A percentile compares a stretch with the other conserved stretches of the same genome.
These are phyloP conservation scores for Dioscorea alata DNA, from an alignment of 106 monocot genomes.

Conservation along the genomic window DNA sequence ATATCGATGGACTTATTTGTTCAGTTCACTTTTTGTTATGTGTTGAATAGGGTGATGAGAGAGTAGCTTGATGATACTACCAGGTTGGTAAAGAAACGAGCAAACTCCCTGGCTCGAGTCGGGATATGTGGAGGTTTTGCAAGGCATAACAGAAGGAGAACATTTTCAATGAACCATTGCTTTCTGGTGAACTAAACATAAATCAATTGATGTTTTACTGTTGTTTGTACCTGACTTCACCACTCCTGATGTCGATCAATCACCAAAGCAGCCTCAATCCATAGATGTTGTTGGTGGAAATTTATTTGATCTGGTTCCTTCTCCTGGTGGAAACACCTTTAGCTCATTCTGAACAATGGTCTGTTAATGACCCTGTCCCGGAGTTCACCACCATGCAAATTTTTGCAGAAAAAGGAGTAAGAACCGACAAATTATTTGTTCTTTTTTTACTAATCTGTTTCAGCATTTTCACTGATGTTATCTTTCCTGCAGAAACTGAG, in stretches of 20 bases:
- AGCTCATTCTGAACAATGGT: slow-evolving; percentile 21
- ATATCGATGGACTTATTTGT: too few species aligned
- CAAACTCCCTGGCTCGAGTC: slow-evolving; percentile 39
- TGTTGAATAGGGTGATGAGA: slow-evolving; percentile 44
- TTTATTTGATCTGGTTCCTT: slow-evolving; percentile 10
- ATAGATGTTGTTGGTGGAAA: not conserved
- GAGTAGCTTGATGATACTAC: slow-evolving; percentile 35
- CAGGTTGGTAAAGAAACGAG: slow-evolving; percentile 43
- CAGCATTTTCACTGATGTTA: not conserved
- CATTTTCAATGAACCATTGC: slow-evolving; percentile 34
- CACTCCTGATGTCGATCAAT: slow-evolving; percentile 8
- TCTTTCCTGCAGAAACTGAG: slow-evolving; percentile 35
- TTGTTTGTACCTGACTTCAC: slow-evolving; percentile 4
- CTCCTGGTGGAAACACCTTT: slow-evolving; percentile 26
- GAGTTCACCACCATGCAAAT: slow-evolving; percentile 18
- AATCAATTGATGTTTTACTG: too few species aligned
- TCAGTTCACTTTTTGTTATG: too few species aligned
- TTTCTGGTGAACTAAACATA: slow-evolving; percentile 34
- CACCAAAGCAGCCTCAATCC: slow-evolving; percentile 31
- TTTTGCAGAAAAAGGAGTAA: slow-evolving; percentile 43
- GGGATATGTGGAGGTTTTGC: slow-evolving; percentile 39
- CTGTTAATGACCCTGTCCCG: slow-evolving; percentile 14
- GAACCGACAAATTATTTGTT: not conserved
- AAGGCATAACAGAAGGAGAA: slow-evolving; percentile 22
- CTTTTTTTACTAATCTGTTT: not conserved